Conservation (phyloP, 1,284 basidiomycete genomes). For the Ganoderma boninense region DNA sequence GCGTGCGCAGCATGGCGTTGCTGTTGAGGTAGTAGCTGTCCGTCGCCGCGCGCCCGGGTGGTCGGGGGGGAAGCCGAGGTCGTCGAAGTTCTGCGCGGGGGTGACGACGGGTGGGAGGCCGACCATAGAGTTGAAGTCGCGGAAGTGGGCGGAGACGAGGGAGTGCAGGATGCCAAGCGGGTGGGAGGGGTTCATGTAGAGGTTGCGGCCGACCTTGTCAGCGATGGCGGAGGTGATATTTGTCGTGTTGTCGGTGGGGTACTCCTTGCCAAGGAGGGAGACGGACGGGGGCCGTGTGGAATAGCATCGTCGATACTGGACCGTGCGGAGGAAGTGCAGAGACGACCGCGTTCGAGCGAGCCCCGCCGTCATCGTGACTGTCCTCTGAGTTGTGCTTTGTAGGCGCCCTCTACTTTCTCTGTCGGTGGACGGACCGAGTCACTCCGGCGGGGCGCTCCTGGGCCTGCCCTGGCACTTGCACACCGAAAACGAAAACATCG, state of each 20-base stretch:
- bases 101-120: slow-evolving; percentile 90
- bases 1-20: slow-evolving; percentile 92
- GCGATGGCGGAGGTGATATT: slow-evolving; percentile 91
- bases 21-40: slow-evolving; percentile 98
- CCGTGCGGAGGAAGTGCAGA: slow-evolving; percentile 19
- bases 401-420: slow-evolving; percentile 6
- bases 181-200: slow-evolving; percentile 84
- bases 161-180: slow-evolving; percentile 88
- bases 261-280: slow-evolving; percentile 60
- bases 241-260: slow-evolving; percentile 80
- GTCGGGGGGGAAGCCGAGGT: slow-evolving; percentile 92
- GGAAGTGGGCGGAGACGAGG: slow-evolving; percentile 88
- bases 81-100: slow-evolving; percentile 95
- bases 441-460: not conserved
- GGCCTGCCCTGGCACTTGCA: not conserved
- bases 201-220: slow-evolving; percentile 72
- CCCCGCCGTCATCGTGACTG: slow-evolving; percentile 21
- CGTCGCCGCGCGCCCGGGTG: slow-evolving; percentile 89
- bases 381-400: not conserved
- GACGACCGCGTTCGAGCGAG: slow-evolving; percentile 20
- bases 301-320: slow-evolving; percentile 27
- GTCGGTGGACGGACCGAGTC: slow-evolving; percentile 13
- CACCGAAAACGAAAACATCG: not conserved
- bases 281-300: slow-evolving; percentile 27
- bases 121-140: slow-evolving; percentile 71